Conservation (phyloP, 371 early-diverging fungal species). For the Mucor irregularis region DNA sequence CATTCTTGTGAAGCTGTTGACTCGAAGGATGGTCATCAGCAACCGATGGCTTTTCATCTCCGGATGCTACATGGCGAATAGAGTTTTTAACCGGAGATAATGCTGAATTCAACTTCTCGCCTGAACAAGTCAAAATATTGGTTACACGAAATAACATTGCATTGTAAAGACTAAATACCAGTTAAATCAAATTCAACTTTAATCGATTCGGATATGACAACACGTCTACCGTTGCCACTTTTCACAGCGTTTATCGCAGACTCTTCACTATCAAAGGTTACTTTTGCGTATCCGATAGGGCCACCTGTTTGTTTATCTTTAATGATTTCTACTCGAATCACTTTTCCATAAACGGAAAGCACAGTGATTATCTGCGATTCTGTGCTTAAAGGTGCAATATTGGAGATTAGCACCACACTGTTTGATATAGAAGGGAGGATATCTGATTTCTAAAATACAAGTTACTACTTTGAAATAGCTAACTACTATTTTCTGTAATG, state of each 20-base stretch:
- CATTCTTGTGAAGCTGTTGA: too few relatives aligned
- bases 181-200: constrained; percentile 56
- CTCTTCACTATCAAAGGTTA: constrained; percentile 30
- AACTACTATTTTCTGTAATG: too few relatives aligned
- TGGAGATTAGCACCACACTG: constrained; percentile 28
- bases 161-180: constrained; percentile 23
- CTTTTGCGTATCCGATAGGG: constrained; percentile 47
- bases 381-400: constrained; percentile 36
- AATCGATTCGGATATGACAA: constrained; percentile 47
- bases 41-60: too few relatives aligned
- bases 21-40: background rate
- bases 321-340: constrained; percentile 47
- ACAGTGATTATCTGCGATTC: constrained; percentile 39
- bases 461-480: too few relatives aligned
- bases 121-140: background rate
- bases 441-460: background rate
- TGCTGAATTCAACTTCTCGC: background rate
- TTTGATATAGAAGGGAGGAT: background rate
- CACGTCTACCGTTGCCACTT: constrained; percentile 51
- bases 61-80: background rate
- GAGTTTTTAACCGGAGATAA: constrained; percentile 4
- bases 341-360: constrained; percentile 53
- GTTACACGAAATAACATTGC: background rate
- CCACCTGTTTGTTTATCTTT: constrained; percentile 47
- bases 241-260: constrained; percentile 48